These are phyloP conservation scores for Apiotrichum montevideense DNA, from an alignment of 1,284 basidiomycete genomes.

Conservation along the genomic window DNA sequence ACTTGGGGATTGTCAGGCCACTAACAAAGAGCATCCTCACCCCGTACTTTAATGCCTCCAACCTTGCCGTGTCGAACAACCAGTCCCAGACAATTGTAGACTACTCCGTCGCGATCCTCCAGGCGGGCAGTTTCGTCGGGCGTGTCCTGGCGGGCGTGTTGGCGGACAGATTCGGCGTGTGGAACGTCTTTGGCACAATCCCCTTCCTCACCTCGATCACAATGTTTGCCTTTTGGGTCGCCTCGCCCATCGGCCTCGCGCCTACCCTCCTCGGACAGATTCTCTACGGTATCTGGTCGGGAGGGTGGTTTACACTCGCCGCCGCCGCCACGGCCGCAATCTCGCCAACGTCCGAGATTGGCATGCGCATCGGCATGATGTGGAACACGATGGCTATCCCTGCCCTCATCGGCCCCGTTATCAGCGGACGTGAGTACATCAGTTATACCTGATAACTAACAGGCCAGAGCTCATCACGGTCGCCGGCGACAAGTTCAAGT, in stretches of 20 bases:
- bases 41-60: conserved; percentile 14
- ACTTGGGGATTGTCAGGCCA: no score
- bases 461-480: conserved; percentile 22
- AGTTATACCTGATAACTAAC: neutral
- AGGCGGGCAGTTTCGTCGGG: conserved; percentile 25
- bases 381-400: conserved; percentile 34
- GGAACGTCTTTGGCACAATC: conserved; percentile 17
- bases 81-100: conserved; percentile 6
- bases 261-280: conserved; percentile 34
- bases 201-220: conserved; percentile 12
- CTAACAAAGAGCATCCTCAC: conserved; percentile 16
- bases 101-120: conserved; percentile 24
- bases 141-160: conserved; percentile 19
- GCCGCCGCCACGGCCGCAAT: conserved; percentile 22
- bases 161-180: conserved; percentile 24
- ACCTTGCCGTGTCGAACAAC: conserved; percentile 11
- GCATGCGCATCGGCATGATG: conserved; percentile 42
- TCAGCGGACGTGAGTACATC: conserved; percentile 28
- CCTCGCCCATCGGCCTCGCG: neutral
- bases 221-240: conserved; percentile 23
- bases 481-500: conserved; percentile 21
- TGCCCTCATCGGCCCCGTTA: conserved; percentile 16
- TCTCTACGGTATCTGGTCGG: conserved; percentile 33
- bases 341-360: conserved; percentile 20
- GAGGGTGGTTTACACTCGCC: conserved; percentile 39